A percentile compares a stretch with the other conserved stretches of the same genome.
These are phyloP conservation scores for Arxiozyma slooffiae DNA, from an alignment of 1,139 yeast genomes.

Conservation along the genomic window DNA sequence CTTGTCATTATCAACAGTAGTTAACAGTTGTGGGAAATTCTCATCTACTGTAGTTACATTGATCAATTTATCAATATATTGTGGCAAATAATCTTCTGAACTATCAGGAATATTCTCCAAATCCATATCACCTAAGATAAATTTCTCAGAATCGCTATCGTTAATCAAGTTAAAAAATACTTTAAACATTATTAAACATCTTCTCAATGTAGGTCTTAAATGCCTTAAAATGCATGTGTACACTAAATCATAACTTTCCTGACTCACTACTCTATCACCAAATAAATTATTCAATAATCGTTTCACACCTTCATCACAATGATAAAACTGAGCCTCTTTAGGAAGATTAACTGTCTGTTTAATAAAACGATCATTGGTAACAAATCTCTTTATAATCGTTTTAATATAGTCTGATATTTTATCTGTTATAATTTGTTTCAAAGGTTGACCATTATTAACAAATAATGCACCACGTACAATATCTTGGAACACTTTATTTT, in stretches of 20 bases:
- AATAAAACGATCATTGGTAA: background rate
- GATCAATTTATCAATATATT: slow-evolving; percentile 12
- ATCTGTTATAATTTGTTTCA: background rate
- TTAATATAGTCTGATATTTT: background rate
- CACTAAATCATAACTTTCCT: slow-evolving; percentile 12
- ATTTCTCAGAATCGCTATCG: slow-evolving; percentile 12
- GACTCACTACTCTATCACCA: background rate
- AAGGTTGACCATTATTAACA: background rate
- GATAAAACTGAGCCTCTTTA: background rate
- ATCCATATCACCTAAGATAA: slow-evolving; percentile 14
- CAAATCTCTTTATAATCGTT: background rate
- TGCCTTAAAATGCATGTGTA: slow-evolving; percentile 17
- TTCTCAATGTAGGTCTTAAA: slow-evolving; percentile 23
- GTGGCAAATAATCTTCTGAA: slow-evolving; percentile 5
- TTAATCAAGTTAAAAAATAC: slow-evolving; percentile 18
- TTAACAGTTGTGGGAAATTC: slow-evolving; percentile 12
- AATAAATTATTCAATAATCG: background rate
- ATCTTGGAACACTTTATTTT: slow-evolving; percentile 26
- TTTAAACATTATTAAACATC: slow-evolving; percentile 22
- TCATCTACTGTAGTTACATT: slow-evolving; percentile 11
- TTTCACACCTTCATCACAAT: background rate
- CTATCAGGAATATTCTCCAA: slow-evolving; percentile 11
- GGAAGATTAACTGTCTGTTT: background rate
- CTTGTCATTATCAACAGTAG: background rate
- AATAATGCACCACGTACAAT: slow-evolving; percentile 12